Evolutionary conservation across 371 early-diverging fungal genomes (phyloP).

Genomic region (Lichtheimia corymbifera): DNA sequence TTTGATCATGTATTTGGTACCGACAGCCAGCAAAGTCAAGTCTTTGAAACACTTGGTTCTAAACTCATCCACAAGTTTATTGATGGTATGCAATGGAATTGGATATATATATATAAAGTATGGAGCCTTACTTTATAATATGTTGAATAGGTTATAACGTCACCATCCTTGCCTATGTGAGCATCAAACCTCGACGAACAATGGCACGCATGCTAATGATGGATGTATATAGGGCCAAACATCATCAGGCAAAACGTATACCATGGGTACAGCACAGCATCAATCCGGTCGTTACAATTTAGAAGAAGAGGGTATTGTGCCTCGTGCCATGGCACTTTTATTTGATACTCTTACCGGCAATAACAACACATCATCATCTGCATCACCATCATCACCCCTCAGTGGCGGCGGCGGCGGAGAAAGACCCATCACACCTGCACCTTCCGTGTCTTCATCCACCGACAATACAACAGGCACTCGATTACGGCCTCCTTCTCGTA

Average conservation of each 20-base stretch:
- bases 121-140: no score
- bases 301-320: slow-evolving; percentile 82
- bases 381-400: not conserved
- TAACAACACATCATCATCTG: not conserved
- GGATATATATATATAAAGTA: not conserved
- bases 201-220: slow-evolving; percentile 37
- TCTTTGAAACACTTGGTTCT: slow-evolving; percentile 38
- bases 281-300: slow-evolving; percentile 53
- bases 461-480: slow-evolving; percentile 14
- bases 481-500: slow-evolving; percentile 19
- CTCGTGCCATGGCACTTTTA: slow-evolving; percentile 83
- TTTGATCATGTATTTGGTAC: slow-evolving; percentile 52
- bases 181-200: not conserved
- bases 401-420: not conserved
- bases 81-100: slow-evolving; percentile 29
- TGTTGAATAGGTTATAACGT: slow-evolving; percentile 80
- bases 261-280: slow-evolving; percentile 94
- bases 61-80: slow-evolving; percentile 45
- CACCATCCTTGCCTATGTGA: slow-evolving; percentile 95
- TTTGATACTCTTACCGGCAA: slow-evolving; percentile 55
- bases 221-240: slow-evolving; percentile 71
- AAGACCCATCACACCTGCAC: slow-evolving; percentile 25
- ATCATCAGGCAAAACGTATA: slow-evolving; percentile 98
- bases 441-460: slow-evolving; percentile 23
- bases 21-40: slow-evolving; percentile 38